phyloP scores from a whole-genome alignment of 441 rosid genomes.

The Jatropha multifida region DNA sequence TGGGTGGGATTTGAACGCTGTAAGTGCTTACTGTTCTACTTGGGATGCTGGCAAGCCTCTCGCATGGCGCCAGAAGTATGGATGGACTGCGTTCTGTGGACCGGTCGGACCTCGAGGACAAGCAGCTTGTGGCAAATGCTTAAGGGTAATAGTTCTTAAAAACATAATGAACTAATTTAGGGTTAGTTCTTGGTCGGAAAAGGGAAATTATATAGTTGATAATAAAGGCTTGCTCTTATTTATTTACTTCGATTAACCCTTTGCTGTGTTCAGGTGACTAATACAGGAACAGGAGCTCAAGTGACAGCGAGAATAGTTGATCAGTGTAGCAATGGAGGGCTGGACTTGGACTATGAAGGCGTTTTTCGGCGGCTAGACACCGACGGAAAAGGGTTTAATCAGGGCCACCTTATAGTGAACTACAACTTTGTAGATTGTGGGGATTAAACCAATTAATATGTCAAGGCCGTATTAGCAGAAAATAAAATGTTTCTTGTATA shows the following conservation, averaged over 20 bases:
- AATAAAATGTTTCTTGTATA: not conserved
- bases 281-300: constrained; percentile 40
- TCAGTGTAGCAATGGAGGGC: constrained; percentile 61
- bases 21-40: constrained; percentile 31
- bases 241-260: constrained; percentile 28
- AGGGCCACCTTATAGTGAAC: constrained; percentile 55
- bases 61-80: constrained; percentile 32
- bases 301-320: constrained; percentile 56
- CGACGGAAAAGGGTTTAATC: constrained; percentile 40
- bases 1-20: constrained; percentile 32
- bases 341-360: constrained; percentile 45
- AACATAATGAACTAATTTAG: no score
- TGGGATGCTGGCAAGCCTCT: constrained; percentile 39
- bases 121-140: constrained; percentile 37
- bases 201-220: no score
- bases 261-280: constrained; percentile 41
- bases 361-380: constrained; percentile 46
- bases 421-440: constrained; percentile 51
- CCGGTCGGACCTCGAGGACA: constrained; percentile 27
- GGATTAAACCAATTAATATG: constrained; percentile 20
- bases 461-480: constrained; percentile 31
- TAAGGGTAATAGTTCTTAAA: constrained; percentile 17
- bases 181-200: no score
- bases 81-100: constrained; percentile 41
- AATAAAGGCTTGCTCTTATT: not conserved